Base-by-base conservation (phyloP, 495 filamentous ascomycete species). In the Aspergillus saccharolyticus region DNA sequence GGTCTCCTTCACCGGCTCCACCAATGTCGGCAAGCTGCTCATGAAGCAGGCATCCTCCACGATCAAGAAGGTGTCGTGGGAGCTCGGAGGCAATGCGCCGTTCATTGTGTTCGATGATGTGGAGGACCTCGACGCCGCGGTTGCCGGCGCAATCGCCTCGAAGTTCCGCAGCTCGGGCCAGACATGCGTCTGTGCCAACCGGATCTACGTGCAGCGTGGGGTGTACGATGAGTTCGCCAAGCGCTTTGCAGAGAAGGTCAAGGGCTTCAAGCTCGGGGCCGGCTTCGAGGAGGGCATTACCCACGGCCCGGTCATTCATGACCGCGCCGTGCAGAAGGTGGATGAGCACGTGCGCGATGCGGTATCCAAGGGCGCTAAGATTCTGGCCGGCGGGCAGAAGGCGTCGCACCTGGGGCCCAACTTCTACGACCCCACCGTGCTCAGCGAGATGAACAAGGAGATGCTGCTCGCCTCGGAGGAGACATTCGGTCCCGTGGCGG, bases 31-130 rank as follows among this genome's bases (percentile, higher is more conserved):
- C 14, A 92, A 88, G 63, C 79, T 96, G 2, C 79, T 96, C 21
- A 92, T 92, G 87, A 85, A 87, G 71, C 91, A 95, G 74, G 83
- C 84, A 19, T 80, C 89, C 0, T 78, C 80, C 8, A 95, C 89
- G 0, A 74, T 96, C 54, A 96, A 96, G 78, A 90, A 94, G 66
- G 77, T 94, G 18, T 89, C 84, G 4, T 85, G 96, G 65, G 92
- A 96, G 66, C 81, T 96, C 0, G 91, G 91, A 48, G 91, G 91
- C 19, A 96, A 96, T 68, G 88, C 90, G 0, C 91, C 91, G 1
- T 95, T 96, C 74, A 95, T 96, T 53, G 89, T 96, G 17, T 96
- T 96, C 62, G 88, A 95, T 54, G 91, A 96, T 64, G 74, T 73
- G 16, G 89, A 91, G 30, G 88, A 96, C 65, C 71, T 96, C 42